Evolutionary conservation across 208 protist genomes (phyloP).

Genomic region (Acanthamoeba triangularis): DNA sequence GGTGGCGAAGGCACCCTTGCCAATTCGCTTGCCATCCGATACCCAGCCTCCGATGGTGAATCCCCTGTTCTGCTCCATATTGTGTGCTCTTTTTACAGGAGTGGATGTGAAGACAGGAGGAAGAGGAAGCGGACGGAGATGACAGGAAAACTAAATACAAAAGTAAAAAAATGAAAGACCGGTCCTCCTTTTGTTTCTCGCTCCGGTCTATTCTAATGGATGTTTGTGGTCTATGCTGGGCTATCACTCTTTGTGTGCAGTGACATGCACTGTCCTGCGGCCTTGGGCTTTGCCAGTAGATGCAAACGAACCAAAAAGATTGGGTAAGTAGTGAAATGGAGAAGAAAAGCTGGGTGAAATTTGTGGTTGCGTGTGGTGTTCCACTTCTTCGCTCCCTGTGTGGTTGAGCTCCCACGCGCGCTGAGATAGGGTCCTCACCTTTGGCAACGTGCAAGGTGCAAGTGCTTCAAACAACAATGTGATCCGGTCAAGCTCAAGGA

Average conservation of each 20-base stretch:
- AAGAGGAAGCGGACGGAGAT: background rate
- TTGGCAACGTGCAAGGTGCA: no score
- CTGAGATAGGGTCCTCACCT: no score
- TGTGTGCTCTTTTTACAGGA: background rate
- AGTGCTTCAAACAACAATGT: no score
- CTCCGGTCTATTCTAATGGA: background rate
- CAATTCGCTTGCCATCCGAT: conserved; percentile 60
- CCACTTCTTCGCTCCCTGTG: background rate
- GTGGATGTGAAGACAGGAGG: background rate
- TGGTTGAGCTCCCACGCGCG: no score
- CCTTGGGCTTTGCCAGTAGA: background rate
- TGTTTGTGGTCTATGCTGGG: background rate
- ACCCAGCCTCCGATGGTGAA: conserved; percentile 62
- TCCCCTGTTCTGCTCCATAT: conserved; percentile 58
- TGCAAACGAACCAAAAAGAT: background rate
- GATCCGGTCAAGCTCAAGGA: no score
- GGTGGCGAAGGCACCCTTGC: conserved; percentile 72
- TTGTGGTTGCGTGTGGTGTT: background rate
- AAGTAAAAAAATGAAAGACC: background rate
- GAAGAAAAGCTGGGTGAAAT: background rate
- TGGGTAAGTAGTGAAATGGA: background rate
- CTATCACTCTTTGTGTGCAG: background rate
- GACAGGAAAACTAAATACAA: background rate
- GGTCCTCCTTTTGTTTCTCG: background rate
- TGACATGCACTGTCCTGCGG: background rate